Percentiles rank a stretch among this genome's conserved stretches.
Evolutionary conservation across 495 filamentous ascomycete genomes (phyloP).

Genomic region (Penicillium herquei): DNA sequence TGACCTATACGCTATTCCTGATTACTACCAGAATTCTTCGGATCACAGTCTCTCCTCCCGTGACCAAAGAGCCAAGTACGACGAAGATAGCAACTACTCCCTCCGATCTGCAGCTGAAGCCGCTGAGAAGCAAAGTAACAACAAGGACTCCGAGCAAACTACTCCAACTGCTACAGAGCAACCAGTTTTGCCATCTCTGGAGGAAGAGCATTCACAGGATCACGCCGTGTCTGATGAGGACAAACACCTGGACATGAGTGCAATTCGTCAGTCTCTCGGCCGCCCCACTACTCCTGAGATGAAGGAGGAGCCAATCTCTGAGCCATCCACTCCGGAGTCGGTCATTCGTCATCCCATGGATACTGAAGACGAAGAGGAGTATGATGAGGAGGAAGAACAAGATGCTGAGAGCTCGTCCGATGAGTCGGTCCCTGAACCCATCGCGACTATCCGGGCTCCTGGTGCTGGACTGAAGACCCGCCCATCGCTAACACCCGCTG

Average conservation of each 20-base stretch:
- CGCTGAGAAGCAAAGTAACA: constrained; percentile 7
- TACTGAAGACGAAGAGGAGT: constrained; percentile 27
- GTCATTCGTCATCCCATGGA: constrained; percentile 76
- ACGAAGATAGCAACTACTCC: constrained; percentile 53
- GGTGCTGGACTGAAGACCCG: constrained; percentile 88
- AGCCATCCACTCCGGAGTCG: constrained; percentile 86
- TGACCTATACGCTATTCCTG: constrained; percentile 69
- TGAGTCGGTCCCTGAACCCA: constrained; percentile 69
- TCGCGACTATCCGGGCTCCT: constrained; percentile 87
- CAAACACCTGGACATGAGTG: constrained; percentile 45
- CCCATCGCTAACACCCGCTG: constrained; percentile 80
- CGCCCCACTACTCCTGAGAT: constrained; percentile 66
- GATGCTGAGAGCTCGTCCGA: constrained; percentile 30
- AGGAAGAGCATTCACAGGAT: not conserved
- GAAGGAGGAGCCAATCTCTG: constrained; percentile 46
- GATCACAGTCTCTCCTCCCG: constrained; percentile 48
- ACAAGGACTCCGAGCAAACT: constrained; percentile 23
- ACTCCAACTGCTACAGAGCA: constrained; percentile 30
- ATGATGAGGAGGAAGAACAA: constrained; percentile 24
- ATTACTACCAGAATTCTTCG: constrained; percentile 48
- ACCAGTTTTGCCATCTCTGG: not conserved
- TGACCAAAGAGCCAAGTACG: constrained; percentile 41
- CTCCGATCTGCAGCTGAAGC: constrained; percentile 34
- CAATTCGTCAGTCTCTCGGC: constrained; percentile 49
- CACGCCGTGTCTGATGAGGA: not conserved